These are phyloP conservation scores for Exophiala oligosperma DNA, from an alignment of 2,329 filamentous ascomycete genomes.

Conservation along the genomic window DNA sequence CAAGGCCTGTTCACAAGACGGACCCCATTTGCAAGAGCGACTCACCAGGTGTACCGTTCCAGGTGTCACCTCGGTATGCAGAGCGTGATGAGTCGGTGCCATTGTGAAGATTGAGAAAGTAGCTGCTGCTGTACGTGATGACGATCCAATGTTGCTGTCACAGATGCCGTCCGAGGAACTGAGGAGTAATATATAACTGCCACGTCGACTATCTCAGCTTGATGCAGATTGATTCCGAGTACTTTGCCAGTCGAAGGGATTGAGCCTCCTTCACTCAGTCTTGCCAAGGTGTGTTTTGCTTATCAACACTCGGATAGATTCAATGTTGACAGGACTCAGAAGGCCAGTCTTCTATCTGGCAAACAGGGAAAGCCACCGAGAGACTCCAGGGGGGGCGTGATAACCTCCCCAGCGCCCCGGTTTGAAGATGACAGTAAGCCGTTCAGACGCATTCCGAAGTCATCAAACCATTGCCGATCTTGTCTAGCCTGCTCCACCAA, in stretches of 20 bases:
- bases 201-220: background rate
- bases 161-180: background rate
- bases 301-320: constrained; percentile 7
- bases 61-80: constrained; percentile 10
- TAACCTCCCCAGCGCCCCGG: background rate
- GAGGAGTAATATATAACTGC: background rate
- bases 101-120: background rate
- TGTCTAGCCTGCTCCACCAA: background rate
- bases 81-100: background rate
- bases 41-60: constrained; percentile 10
- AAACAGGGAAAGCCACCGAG: background rate
- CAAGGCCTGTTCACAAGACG: too few species aligned
- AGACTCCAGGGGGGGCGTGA: background rate
- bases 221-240: background rate
- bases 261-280: background rate
- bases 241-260: background rate
- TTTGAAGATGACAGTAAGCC: too few species aligned
- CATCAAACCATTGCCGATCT: background rate
- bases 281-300: background rate
- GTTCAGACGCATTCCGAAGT: background rate
- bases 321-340: background rate
- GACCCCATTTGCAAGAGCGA: background rate
- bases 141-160: background rate
- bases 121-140: too few species aligned
- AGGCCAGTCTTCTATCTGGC: background rate